Percentiles rank a stretch among this genome's conserved stretches.
Conservation (phyloP, 2,329 filamentous ascomycete genomes). For the Tympanopsis confertula region DNA sequence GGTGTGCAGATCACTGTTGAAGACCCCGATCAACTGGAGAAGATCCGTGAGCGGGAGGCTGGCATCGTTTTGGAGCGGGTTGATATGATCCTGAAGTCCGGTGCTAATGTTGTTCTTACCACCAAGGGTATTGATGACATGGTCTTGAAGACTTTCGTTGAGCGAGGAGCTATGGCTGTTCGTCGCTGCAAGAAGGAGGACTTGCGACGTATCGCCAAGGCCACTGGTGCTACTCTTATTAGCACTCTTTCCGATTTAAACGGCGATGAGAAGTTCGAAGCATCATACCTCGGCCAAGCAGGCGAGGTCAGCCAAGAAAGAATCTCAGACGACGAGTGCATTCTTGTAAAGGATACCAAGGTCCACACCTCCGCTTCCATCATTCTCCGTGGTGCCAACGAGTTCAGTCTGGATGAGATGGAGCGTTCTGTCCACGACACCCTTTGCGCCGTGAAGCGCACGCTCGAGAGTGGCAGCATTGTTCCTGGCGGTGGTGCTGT, state of each 20-base stretch:
- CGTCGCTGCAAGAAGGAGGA: slow-evolving; percentile 98
- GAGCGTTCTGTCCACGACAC: slow-evolving; percentile 97
- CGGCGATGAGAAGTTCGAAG: slow-evolving; percentile 91
- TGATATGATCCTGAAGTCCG: slow-evolving; percentile 94
- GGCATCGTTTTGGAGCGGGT: slow-evolving; percentile 88
- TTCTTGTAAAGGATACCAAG: slow-evolving; percentile 91
- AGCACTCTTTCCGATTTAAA: slow-evolving; percentile 92
- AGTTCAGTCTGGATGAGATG: slow-evolving; percentile 97
- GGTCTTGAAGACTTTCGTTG: slow-evolving; percentile 85
- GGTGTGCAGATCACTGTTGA: slow-evolving; percentile 97
- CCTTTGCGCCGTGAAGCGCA: slow-evolving; percentile 90
- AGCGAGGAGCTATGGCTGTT: slow-evolving; percentile 90
- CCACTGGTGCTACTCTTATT: slow-evolving; percentile 84
- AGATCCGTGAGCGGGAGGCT: slow-evolving; percentile 85
- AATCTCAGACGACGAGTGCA: slow-evolving; percentile 98
- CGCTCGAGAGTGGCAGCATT: slow-evolving; percentile 89
- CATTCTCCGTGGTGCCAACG: slow-evolving; percentile 89
- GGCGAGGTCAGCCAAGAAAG: slow-evolving; percentile 97
- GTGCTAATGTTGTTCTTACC: slow-evolving; percentile 89
- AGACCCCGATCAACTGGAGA: slow-evolving; percentile 91
- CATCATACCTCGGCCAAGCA: slow-evolving; percentile 76
- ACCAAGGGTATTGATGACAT: slow-evolving; percentile 98
- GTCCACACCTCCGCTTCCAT: slow-evolving; percentile 87
- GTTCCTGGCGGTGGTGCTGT: slow-evolving; percentile 93
- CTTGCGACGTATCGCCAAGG: slow-evolving; percentile 85